phyloP scores from a whole-genome alignment of 1,139 yeast genomes.

The Arxiozyma slooffiae region DNA sequence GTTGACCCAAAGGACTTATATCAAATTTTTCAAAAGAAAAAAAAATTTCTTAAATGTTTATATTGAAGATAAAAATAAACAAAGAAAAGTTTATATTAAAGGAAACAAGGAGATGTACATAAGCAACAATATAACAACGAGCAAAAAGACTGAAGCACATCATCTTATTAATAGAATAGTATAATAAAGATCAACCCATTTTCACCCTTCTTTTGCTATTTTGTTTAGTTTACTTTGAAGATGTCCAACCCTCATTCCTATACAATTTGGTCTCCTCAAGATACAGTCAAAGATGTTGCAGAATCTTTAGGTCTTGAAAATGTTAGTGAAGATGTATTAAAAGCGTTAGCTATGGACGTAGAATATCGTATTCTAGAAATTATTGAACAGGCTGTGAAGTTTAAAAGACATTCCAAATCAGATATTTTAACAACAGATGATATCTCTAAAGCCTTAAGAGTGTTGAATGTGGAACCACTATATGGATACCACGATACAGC shows the following conservation, averaged over 20 bases:
- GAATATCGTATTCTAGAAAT: slow-evolving; percentile 95
- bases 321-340: slow-evolving; percentile 85
- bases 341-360: slow-evolving; percentile 95
- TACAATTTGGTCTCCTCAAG: slow-evolving; percentile 95
- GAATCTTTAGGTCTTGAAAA: slow-evolving; percentile 74
- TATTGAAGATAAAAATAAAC: background rate
- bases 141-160: background rate
- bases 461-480: slow-evolving; percentile 79
- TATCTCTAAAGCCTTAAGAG: slow-evolving; percentile 69
- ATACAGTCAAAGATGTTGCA: slow-evolving; percentile 93
- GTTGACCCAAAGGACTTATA: background rate
- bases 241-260: slow-evolving; percentile 44
- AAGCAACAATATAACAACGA: background rate
- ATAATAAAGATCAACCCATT: too few relatives aligned
- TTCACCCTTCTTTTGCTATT: background rate
- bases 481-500: slow-evolving; percentile 50
- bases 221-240: background rate
- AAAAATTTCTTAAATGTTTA: too few relatives aligned
- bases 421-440: slow-evolving; percentile 74
- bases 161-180: background rate
- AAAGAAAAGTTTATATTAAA: too few relatives aligned
- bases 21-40: background rate
- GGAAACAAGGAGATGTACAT: too few relatives aligned
- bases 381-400: slow-evolving; percentile 87
- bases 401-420: slow-evolving; percentile 89